Evolutionary conservation across 192 early-diverging fungal genomes (phyloP).

Genomic region (Jimgerdemannia lactiflua): DNA sequence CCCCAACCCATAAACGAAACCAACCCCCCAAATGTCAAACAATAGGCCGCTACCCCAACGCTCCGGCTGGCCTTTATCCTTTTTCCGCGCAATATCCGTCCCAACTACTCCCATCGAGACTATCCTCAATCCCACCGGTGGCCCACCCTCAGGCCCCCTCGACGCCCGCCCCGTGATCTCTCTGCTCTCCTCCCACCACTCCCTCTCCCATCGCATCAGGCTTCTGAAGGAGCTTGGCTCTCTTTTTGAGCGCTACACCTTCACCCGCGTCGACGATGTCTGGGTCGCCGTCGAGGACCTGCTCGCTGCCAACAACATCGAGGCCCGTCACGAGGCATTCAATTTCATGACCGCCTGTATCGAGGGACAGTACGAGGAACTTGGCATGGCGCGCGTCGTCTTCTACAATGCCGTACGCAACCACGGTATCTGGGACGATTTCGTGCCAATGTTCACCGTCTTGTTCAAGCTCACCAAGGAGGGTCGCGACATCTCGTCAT

Average conservation of each 20-base stretch:
- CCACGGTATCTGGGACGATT: conserved; percentile 48
- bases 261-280: conserved; percentile 50
- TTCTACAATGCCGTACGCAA: conserved; percentile 52
- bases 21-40: too few species aligned
- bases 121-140: conserved; percentile 24
- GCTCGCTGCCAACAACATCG: conserved; percentile 38
- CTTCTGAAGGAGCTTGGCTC: conserved; percentile 43
- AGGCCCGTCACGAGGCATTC: conserved; percentile 49
- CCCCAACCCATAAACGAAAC: too few species aligned
- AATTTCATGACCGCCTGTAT: conserved; percentile 60
- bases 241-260: conserved; percentile 46
- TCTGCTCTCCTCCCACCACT: conserved; percentile 32
- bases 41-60: too few species aligned
- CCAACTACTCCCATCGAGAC: conserved; percentile 23
- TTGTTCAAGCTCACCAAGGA: conserved; percentile 46
- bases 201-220: conserved; percentile 37
- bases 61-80: neutral
- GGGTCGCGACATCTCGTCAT: conserved; percentile 53
- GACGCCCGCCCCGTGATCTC: conserved; percentile 49
- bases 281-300: conserved; percentile 50
- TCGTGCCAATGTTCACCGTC: conserved; percentile 45
- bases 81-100: too few species aligned
- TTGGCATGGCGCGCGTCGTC: conserved; percentile 49
- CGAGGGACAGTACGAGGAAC: conserved; percentile 50
- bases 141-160: conserved; percentile 28